phyloP scores from a whole-genome alignment of 257 asterid species.

The Gentiana dahurica region DNA sequence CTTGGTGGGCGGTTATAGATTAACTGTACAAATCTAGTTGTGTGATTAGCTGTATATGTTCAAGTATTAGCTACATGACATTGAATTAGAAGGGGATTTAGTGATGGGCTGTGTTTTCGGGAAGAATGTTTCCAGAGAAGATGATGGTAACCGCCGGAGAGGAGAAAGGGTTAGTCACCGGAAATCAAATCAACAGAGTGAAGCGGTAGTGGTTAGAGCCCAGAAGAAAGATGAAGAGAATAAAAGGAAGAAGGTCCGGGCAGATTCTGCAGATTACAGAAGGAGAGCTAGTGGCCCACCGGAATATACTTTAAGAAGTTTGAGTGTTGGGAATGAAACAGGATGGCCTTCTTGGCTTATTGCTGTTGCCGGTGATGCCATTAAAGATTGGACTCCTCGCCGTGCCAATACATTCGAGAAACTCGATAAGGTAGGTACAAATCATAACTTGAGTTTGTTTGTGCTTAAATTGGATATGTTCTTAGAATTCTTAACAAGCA shows the following conservation, averaged over 20 bases:
- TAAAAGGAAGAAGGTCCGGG: slow-evolving; percentile 22
- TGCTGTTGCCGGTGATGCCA: slow-evolving; percentile 66
- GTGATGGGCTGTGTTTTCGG: slow-evolving; percentile 56
- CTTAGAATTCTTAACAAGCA: no score
- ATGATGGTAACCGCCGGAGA: slow-evolving; percentile 14
- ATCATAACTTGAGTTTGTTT: background rate
- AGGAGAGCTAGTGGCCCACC: slow-evolving; percentile 14
- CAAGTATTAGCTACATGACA: no score
- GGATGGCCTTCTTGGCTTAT: slow-evolving; percentile 87
- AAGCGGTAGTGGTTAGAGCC: slow-evolving; percentile 4
- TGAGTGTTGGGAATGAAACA: slow-evolving; percentile 22
- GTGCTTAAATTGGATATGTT: background rate
- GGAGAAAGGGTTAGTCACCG: slow-evolving; percentile 23
- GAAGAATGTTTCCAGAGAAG: slow-evolving; percentile 24
- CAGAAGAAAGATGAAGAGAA: slow-evolving; percentile 13
- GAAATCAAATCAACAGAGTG: slow-evolving; percentile 9
- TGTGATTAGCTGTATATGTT: no score
- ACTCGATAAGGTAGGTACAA: slow-evolving; percentile 54
- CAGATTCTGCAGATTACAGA: slow-evolving; percentile 6
- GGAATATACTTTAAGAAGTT: slow-evolving; percentile 24
- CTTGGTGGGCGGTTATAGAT: no score
- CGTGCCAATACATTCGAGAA: slow-evolving; percentile 84
- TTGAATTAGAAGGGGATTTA: background rate
- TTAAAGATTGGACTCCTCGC: slow-evolving; percentile 79
- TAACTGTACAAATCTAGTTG: no score